phyloP scores from a whole-genome alignment of 805 yeast genomes.

The Nakazawaea laoshanensis region DNA sequence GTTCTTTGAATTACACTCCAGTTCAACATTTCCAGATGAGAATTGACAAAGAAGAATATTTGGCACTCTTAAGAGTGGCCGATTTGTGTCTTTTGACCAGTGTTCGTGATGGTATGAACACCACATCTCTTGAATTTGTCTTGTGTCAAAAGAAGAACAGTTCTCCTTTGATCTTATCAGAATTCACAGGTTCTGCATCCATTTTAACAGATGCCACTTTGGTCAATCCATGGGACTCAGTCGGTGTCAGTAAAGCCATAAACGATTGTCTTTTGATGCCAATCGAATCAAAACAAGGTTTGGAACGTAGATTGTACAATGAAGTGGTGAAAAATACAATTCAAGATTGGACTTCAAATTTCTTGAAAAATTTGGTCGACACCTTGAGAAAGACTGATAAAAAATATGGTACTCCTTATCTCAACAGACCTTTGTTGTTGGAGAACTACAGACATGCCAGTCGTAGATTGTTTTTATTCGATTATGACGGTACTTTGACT shows the following conservation, averaged over 20 bases:
- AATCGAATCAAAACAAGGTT: constrained; percentile 29
- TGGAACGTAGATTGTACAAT: constrained; percentile 49
- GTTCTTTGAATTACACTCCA: constrained; percentile 76
- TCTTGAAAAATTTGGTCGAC: constrained; percentile 40
- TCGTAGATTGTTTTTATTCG: constrained; percentile 78
- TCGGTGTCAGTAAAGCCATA: constrained; percentile 83
- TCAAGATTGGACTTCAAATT: constrained; percentile 71
- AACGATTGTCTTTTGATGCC: constrained; percentile 57
- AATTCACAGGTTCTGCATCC: constrained; percentile 84
- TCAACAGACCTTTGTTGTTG: constrained; percentile 61
- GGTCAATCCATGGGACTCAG: constrained; percentile 96
- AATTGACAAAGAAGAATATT: constrained; percentile 79
- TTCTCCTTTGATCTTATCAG: constrained; percentile 80
- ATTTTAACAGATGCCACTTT: constrained; percentile 65
- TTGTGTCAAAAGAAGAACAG: constrained; percentile 70
- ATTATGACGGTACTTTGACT: constrained; percentile 95
- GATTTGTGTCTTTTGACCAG: constrained; percentile 86
- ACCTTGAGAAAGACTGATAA: constrained; percentile 30
- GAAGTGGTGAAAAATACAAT: constrained; percentile 65
- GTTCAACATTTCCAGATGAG: constrained; percentile 90
- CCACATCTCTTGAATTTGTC: constrained; percentile 88
- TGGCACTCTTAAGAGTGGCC: constrained; percentile 81
- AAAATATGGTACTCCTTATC: constrained; percentile 66
- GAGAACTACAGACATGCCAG: constrained; percentile 51
- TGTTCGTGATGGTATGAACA: constrained; percentile 93